A percentile compares a stretch with the other conserved stretches of the same genome.
These are phyloP conservation scores for Elaeis oleifera DNA, from an alignment of 202 grass and related monocot genomes.

Conservation along the genomic window DNA sequence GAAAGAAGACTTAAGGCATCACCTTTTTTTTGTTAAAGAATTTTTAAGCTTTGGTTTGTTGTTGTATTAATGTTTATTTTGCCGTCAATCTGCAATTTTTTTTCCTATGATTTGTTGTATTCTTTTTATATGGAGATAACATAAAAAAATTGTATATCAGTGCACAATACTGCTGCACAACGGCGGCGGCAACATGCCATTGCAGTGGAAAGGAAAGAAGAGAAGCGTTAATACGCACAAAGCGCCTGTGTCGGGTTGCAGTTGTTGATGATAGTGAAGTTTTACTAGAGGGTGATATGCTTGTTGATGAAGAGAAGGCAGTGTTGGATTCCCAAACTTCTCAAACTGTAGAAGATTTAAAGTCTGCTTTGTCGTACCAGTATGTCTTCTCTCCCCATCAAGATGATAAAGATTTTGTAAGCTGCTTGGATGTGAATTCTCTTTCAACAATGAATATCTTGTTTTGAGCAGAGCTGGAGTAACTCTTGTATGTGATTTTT, in stretches of 20 bases:
- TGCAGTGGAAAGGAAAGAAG: slow-evolving; percentile 89
- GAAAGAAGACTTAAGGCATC: too few species aligned
- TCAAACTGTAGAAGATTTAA: slow-evolving; percentile 72
- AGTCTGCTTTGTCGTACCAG: slow-evolving; percentile 59
- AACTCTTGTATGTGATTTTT: too few species aligned
- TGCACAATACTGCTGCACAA: slow-evolving; percentile 45
- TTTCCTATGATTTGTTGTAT: not conserved
- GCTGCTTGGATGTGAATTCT: too few species aligned
- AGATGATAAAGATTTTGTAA: too few species aligned
- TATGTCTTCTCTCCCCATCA: slow-evolving; percentile 28
- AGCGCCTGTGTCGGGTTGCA: slow-evolving; percentile 72
- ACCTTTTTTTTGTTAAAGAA: too few species aligned
- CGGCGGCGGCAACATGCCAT: slow-evolving; percentile 67
- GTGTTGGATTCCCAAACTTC: slow-evolving; percentile 49
- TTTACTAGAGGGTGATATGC: slow-evolving; percentile 58
- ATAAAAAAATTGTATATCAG: slow-evolving; percentile 29
- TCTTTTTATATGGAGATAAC: too few species aligned
- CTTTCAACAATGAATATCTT: too few species aligned
- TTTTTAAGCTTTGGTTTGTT: too few species aligned
- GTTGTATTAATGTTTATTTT: too few species aligned
- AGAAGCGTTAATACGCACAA: slow-evolving; percentile 83
- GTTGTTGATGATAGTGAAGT: slow-evolving; percentile 38
- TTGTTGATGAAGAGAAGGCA: slow-evolving; percentile 61
- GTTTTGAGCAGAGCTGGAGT: too few species aligned
- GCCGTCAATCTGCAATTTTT: too few species aligned